A percentile compares a stretch with the other conserved stretches of the same genome.
These are phyloP conservation scores for Solanum appendiculatum DNA, from an alignment of 257 asterid species.

Conservation along the genomic window DNA sequence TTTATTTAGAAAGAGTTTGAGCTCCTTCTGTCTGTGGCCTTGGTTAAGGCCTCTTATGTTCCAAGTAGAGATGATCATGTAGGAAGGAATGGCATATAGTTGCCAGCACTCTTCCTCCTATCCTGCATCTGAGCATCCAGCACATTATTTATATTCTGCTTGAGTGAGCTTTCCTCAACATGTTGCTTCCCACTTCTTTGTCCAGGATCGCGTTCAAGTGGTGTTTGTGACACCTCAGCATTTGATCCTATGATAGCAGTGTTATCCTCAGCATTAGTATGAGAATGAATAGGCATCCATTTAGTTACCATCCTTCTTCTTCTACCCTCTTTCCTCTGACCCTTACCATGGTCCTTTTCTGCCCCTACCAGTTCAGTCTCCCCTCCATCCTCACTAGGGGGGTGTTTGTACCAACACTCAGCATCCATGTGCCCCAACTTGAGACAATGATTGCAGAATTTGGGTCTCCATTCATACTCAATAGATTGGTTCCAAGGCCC, in stretches of 20 bases:
- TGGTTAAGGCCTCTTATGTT: background rate
- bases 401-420: background rate
- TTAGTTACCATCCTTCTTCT: background rate
- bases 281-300: background rate
- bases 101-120: background rate
- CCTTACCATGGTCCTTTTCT: background rate
- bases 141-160: background rate
- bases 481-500: background rate
- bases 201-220: background rate
- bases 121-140: background rate
- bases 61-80: background rate
- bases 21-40: background rate
- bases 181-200: background rate
- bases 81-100: background rate
- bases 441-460: background rate
- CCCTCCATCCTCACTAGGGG: background rate
- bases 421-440: background rate
- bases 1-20: background rate
- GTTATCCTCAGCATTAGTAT: background rate
- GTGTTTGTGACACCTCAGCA: background rate
- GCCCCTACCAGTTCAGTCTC: background rate
- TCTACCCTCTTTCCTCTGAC: background rate
- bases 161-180: background rate
- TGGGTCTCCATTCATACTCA: background rate
- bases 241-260: background rate